Base-by-base conservation (phyloP, 2,329 filamentous ascomycete genomes). In the Fusarium miscanthi region DNA sequence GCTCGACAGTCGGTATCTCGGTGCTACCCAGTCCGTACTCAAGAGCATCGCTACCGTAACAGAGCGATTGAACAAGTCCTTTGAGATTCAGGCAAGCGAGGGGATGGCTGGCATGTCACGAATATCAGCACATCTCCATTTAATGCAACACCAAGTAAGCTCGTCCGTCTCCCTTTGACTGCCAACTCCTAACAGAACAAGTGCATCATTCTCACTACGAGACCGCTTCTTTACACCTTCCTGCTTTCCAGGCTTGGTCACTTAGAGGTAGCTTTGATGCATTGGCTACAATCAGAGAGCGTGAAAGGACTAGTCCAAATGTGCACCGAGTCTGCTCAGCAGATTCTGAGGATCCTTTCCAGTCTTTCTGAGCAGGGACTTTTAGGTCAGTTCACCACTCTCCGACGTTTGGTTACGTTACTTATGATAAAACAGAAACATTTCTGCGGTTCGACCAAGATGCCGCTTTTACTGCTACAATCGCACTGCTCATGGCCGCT, bases 401-500 rank as follows among this genome's bases (percentile, higher is more conserved):
- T 19, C 21, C 9, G 16, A 9, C 3, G 14, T 11, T 12, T 10
- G 19, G 37, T 14, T 25, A 8, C 30, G 30, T 30, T 30, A 30
- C 30, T 30, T 30, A 30, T 6, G 10, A 30, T 30, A 8, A 30
- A 30, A 30, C 30, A 30, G 30, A 30, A 30, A 74, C 59, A 0
- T 73, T 73, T 25, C 30, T 74, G 5, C 38, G 33, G 1, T 74
- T 72, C 13, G 71, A 73, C 14, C 66, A 74, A 7, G 66, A 71
- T 7, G 71, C 63, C 37, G 58, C 59, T 1, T 74, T 74, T 25
- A 69, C 67, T 6, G 83, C 84, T 0, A 82, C 81, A 1, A 80
- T 85, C 19, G 78, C 82, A 10, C 76, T 85, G 0, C 70, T 85
- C 1, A 74, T 86, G 19, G 81, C 78, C 7, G 68, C 83, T n/a